Conservation (phyloP, 2,329 filamentous ascomycete species). For the Xylariales sp. region DNA sequence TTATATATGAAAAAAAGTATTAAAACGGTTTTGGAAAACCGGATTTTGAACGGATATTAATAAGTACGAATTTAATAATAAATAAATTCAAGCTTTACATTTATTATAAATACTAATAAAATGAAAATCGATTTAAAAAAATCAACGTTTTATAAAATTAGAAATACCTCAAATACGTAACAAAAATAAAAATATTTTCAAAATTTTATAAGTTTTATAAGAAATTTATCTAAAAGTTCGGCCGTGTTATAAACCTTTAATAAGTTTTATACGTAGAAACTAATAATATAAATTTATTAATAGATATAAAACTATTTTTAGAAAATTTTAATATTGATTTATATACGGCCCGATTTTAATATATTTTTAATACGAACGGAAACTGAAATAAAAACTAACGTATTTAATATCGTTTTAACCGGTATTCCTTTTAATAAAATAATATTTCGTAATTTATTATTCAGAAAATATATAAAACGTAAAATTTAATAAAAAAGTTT, state of each 20-base stretch:
- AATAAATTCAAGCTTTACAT: neutral
- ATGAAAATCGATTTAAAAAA: neutral
- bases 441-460: neutral
- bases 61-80: neutral
- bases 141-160: constrained; percentile 3
- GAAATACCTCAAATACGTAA: neutral
- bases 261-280: neutral
- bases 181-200: constrained; percentile 2
- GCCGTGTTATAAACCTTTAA: constrained; percentile 3
- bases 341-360: no score
- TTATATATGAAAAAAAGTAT: neutral
- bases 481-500: no score
- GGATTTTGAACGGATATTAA: neutral
- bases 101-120: neutral
- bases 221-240: constrained; percentile 4
- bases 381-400: no score
- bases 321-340: neutral
- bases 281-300: neutral
- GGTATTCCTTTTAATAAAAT: no score
- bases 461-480: no score
- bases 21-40: neutral
- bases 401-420: no score
- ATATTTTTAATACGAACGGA: no score
- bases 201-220: constrained; percentile 8
- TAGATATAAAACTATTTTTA: neutral